Percentiles rank a stretch among this genome's conserved stretches.
These are phyloP conservation scores for Colletotrichum costaricense DNA, from an alignment of 2,329 filamentous ascomycete species.

Conservation along the genomic window DNA sequence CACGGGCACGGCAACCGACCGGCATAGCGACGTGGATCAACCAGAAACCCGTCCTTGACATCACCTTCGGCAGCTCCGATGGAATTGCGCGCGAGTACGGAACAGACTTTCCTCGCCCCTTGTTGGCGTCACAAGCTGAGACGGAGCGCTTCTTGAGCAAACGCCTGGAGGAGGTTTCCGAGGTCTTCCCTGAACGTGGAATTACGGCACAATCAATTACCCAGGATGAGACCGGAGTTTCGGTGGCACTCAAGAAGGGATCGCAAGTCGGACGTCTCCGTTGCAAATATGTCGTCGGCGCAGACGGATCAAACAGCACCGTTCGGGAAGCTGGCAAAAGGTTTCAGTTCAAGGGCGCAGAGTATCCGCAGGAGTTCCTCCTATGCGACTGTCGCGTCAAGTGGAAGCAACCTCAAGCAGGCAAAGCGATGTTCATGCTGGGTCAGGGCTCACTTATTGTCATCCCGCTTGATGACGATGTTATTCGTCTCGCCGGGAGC, in stretches of 20 bases:
- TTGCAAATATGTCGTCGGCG: constrained; percentile 56
- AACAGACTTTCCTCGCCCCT: background rate
- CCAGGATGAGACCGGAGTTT: background rate
- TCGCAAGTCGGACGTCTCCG: constrained; percentile 42
- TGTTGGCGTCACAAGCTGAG: background rate
- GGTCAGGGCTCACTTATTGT: constrained; percentile 48
- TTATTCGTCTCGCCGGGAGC: constrained; percentile 42
- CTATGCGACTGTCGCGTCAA: constrained; percentile 53
- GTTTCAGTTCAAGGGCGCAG: constrained; percentile 53
- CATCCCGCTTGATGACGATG: constrained; percentile 45
- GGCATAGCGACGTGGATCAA: constrained; percentile 52
- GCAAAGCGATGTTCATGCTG: constrained; percentile 43
- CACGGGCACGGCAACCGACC: constrained; percentile 47
- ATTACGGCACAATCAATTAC: background rate
- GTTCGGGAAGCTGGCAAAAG: constrained; percentile 52
- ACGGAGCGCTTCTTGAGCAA: background rate
- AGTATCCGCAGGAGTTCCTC: constrained; percentile 56
- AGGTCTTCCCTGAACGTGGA: background rate
- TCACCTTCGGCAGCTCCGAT: constrained; percentile 43
- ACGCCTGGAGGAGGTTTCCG: background rate
- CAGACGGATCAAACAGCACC: constrained; percentile 57
- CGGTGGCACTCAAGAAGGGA: constrained; percentile 38
- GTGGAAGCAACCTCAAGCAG: constrained; percentile 11
- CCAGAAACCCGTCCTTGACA: constrained; percentile 42
- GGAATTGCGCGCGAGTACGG: background rate